These are phyloP conservation scores for Scytalidium lignicola DNA, from an alignment of 2,329 filamentous ascomycete species.

Conservation along the genomic window DNA sequence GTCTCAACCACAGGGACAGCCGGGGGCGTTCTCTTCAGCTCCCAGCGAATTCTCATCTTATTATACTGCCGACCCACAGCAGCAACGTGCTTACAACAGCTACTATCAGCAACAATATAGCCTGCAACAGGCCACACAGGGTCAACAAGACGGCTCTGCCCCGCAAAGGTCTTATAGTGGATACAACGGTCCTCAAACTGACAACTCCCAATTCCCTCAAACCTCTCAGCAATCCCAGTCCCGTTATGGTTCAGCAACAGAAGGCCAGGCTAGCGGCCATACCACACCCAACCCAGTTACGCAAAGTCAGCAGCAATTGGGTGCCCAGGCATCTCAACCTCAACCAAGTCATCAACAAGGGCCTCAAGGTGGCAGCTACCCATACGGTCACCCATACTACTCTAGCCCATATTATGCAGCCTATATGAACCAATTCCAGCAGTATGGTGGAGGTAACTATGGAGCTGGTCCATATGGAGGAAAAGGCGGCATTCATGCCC, in stretches of 20 bases:
- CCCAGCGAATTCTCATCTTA: slow-evolving; percentile 79
- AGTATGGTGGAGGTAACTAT: slow-evolving; percentile 31
- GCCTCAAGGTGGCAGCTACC: slow-evolving; percentile 42
- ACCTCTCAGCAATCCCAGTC: slow-evolving; percentile 58
- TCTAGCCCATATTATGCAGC: slow-evolving; percentile 58
- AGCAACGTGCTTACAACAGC: slow-evolving; percentile 67
- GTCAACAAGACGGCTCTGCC: slow-evolving; percentile 67
- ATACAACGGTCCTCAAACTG: slow-evolving; percentile 62
- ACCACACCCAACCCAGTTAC: slow-evolving; percentile 81
- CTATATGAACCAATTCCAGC: slow-evolving; percentile 50
- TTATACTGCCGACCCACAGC: slow-evolving; percentile 72
- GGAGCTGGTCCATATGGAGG: slow-evolving; percentile 30
- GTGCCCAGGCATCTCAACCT: slow-evolving; percentile 36
- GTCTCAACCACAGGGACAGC: slow-evolving; percentile 51
- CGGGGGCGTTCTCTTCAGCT: slow-evolving; percentile 66
- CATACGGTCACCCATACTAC: slow-evolving; percentile 55
- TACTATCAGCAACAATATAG: slow-evolving; percentile 61
- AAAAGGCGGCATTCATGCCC: slow-evolving; percentile 28
- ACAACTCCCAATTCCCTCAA: slow-evolving; percentile 66
- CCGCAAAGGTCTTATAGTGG: slow-evolving; percentile 71
- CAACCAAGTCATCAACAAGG: slow-evolving; percentile 40
- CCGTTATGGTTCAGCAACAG: slow-evolving; percentile 55
- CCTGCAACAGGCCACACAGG: slow-evolving; percentile 48
- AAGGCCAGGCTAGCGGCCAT: slow-evolving; percentile 80
- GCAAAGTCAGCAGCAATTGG: slow-evolving; percentile 43